Evolutionary conservation across 768 basidiomycete species (phyloP), one percentile per base, ranked within the genome.

Genomic region (Hericium erinaceus): DNA sequence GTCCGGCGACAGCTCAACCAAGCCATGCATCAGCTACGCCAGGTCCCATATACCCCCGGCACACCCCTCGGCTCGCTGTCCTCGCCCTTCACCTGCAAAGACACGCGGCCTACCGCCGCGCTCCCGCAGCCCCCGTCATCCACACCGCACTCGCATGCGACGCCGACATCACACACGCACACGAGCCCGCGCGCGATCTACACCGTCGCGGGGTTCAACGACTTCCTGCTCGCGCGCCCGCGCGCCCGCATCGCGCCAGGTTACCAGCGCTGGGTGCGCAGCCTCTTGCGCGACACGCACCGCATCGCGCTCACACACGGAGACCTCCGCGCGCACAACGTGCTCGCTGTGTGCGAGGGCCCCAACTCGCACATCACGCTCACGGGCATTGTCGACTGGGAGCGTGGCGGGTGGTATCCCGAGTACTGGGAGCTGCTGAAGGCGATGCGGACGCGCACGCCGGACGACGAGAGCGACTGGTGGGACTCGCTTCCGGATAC

Each of bases 321-420:
- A 20, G 75, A 79, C 61, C 57, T 78, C 39, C 69, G 72, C 41
- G 74, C 74, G n/a, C 69, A 70, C 18, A 78, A 79, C 59, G 70
- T 78, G 51, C 63, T 78, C 20, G 67, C 78, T 41, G 63, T 71
- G 16, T 20, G 44, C 44, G 44, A 46, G 16, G 41, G 44, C 18
- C 44, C n/a, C 8, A 33, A 33, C 9, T 33, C 44, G 44, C 44
- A 20, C 3, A 67, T 60, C 22, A 60, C 59, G 22, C 57, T 75
- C 49, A 68, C 68, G 4, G 72, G 63, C 7, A 63, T 74, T 20
- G 48, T 75, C 15, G 74, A 74, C 58, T 75, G 73, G 73, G 69
- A 67, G 51, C 63, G 60, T n/a, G 64, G 66, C 3, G 72, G 72
- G 9, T 74, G 65, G 62, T 70, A 69, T 49, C 73, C 73, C n/a